Conservation (phyloP, 1,284 basidiomycete genomes). For the Sutorius eximius region DNA sequence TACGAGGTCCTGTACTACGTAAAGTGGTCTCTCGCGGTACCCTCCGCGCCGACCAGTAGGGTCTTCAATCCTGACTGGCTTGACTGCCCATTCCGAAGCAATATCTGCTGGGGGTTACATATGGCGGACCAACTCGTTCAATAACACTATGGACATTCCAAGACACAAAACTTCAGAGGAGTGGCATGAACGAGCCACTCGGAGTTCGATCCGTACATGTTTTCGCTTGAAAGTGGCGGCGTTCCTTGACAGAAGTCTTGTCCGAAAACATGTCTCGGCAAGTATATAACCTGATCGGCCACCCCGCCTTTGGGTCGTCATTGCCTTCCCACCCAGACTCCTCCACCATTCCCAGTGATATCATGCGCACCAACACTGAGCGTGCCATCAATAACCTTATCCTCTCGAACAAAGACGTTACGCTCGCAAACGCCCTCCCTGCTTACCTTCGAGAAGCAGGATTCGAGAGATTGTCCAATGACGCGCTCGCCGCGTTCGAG, state of each 20-base stretch:
- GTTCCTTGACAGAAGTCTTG: conserved; percentile 4
- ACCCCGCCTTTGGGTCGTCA: background rate
- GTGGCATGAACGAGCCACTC: conserved; percentile 4
- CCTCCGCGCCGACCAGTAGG: background rate
- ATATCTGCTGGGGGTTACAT: background rate
- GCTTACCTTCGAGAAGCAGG: conserved; percentile 14
- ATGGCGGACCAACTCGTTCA: background rate
- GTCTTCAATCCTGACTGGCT: background rate
- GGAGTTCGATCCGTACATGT: conserved; percentile 2
- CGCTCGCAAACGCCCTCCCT: conserved; percentile 9
- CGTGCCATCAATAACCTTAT: conserved; percentile 10
- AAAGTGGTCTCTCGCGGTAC: background rate
- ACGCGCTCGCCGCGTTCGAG: conserved; percentile 15
- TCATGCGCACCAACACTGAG: conserved; percentile 20
- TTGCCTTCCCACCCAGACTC: background rate
- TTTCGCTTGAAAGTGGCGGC: background rate
- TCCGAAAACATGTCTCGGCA: background rate
- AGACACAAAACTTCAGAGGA: background rate
- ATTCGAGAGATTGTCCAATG: background rate
- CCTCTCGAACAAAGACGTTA: conserved; percentile 3
- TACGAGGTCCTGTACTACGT: too few relatives aligned
- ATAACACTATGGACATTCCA: background rate
- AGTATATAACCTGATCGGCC: conserved; percentile 5
- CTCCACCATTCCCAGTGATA: background rate
- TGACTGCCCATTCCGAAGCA: background rate